Percentiles rank a stretch among this genome's conserved stretches.
phyloP scores from a whole-genome alignment of 1,139 yeast genomes.

The Yamadazyma diddensiae region DNA sequence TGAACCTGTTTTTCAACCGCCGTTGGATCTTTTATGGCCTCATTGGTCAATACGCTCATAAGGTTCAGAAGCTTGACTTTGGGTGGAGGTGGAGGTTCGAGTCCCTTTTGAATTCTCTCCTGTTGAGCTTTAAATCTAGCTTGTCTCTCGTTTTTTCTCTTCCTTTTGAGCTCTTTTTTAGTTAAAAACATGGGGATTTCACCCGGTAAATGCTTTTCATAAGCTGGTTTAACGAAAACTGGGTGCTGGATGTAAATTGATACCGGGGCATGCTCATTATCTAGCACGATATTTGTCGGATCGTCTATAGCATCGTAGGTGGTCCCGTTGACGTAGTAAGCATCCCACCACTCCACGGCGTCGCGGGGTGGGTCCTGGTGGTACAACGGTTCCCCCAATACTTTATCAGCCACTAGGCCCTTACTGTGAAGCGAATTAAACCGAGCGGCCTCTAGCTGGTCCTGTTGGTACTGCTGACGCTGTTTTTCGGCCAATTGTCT shows the following conservation, averaged over 20 bases:
- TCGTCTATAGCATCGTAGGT: slow-evolving; percentile 20
- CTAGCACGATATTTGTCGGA: slow-evolving; percentile 19
- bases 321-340: slow-evolving; percentile 37
- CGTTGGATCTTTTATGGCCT: slow-evolving; percentile 89
- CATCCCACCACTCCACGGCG: slow-evolving; percentile 81
- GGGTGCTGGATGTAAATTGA: slow-evolving; percentile 80
- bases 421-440: slow-evolving; percentile 19
- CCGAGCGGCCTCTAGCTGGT: slow-evolving; percentile 15
- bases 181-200: slow-evolving; percentile 61
- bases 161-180: slow-evolving; percentile 70
- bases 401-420: slow-evolving; percentile 49
- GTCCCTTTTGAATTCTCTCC: slow-evolving; percentile 74
- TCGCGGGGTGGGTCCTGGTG: slow-evolving; percentile 45
- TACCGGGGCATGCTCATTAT: slow-evolving; percentile 48
- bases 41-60: slow-evolving; percentile 82
- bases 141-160: slow-evolving; percentile 69
- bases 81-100: slow-evolving; percentile 87
- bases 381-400: slow-evolving; percentile 52
- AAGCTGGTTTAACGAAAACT: slow-evolving; percentile 57
- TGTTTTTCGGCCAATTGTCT: slow-evolving; percentile 52
- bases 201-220: slow-evolving; percentile 41
- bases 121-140: slow-evolving; percentile 66
- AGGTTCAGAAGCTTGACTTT: slow-evolving; percentile 80
- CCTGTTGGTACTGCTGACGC: slow-evolving; percentile 28
- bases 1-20: slow-evolving; percentile 73